These are phyloP conservation scores for Climacium dendroides DNA, from an alignment of 225 moss, liverwort and hornwort species.

Conservation along the genomic window DNA sequence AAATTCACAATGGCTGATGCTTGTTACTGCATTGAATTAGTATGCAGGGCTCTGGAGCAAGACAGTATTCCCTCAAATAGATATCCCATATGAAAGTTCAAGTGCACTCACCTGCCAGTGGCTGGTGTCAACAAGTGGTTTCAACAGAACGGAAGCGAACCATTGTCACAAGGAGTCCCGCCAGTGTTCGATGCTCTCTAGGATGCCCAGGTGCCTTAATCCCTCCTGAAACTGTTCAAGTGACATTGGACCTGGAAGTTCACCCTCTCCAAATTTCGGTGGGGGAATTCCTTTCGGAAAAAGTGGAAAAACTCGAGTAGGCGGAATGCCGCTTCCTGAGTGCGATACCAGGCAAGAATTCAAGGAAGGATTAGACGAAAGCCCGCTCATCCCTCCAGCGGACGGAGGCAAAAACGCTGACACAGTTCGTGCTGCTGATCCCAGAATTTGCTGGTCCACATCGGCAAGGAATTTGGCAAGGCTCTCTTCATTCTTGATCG, in stretches of 20 bases:
- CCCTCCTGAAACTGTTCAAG: conserved; percentile 49
- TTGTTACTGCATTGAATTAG: background rate
- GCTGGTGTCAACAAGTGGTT: conserved; percentile 54
- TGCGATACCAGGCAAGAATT: conserved; percentile 9
- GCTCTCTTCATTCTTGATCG: conserved; percentile 28
- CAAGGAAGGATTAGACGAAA: conserved; percentile 2
- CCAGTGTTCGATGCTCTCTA: conserved; percentile 42
- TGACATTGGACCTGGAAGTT: conserved; percentile 64
- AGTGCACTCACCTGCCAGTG: conserved; percentile 40
- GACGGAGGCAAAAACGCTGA: conserved; percentile 9
- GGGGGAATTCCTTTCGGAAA: conserved; percentile 27
- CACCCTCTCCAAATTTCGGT: conserved; percentile 51
- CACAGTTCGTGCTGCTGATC: background rate
- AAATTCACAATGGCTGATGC: background rate
- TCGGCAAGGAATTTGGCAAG: conserved; percentile 48
- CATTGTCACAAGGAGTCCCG: conserved; percentile 64
- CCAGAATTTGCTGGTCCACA: conserved; percentile 44
- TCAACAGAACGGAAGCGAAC: conserved; percentile 56
- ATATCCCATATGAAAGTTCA: background rate
- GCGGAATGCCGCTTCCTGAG: conserved; percentile 18
- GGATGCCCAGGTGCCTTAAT: conserved; percentile 44
- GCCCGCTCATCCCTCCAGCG: conserved; percentile 4
- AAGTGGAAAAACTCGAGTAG: conserved; percentile 33
- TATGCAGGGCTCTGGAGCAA: background rate
- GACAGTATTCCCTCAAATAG: background rate